Percentiles rank a stretch among this genome's conserved stretches.
phyloP scores from a whole-genome alignment of 345 rosid species.

The Dovyalis caffra region DNA sequence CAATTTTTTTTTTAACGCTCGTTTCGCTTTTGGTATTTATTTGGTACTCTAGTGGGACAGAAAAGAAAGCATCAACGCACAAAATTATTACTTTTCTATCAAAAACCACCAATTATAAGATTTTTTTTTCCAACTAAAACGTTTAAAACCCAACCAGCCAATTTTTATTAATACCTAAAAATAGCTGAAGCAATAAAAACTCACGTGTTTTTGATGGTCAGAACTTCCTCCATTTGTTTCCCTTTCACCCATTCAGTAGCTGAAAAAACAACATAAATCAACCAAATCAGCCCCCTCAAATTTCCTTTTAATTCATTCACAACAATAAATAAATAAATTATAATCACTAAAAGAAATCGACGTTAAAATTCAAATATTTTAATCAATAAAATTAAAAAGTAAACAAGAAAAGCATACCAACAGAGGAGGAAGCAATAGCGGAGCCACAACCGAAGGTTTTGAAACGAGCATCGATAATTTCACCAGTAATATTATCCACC shows the following conservation, averaged over 20 bases:
- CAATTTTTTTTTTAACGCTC: background rate
- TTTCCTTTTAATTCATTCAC: background rate
- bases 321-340: background rate
- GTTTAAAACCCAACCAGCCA: too few relatives aligned
- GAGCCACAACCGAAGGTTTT: conserved; percentile 99
- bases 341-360: too few relatives aligned
- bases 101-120: background rate
- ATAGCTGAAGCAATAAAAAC: conserved; percentile 10
- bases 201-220: conserved; percentile 93
- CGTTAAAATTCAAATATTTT: too few relatives aligned
- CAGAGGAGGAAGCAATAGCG: conserved; percentile 95
- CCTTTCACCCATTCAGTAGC: conserved; percentile 99
- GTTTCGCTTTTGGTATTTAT: background rate
- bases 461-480: conserved; percentile 86
- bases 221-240: conserved; percentile 81
- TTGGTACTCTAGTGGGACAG: background rate
- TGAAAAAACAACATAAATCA: conserved; percentile 29
- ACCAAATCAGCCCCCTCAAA: background rate
- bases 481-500: conserved; percentile 80
- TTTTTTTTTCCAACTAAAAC: too few relatives aligned
- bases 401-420: conserved; percentile 45
- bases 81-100: background rate
- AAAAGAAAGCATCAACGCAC: background rate
- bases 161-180: too few relatives aligned
- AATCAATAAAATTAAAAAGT: too few relatives aligned